A percentile compares a stretch with the other conserved stretches of the same genome.
phyloP scores from a whole-genome alignment of 179 eudicot genomes.

The Drosera spatulata region DNA sequence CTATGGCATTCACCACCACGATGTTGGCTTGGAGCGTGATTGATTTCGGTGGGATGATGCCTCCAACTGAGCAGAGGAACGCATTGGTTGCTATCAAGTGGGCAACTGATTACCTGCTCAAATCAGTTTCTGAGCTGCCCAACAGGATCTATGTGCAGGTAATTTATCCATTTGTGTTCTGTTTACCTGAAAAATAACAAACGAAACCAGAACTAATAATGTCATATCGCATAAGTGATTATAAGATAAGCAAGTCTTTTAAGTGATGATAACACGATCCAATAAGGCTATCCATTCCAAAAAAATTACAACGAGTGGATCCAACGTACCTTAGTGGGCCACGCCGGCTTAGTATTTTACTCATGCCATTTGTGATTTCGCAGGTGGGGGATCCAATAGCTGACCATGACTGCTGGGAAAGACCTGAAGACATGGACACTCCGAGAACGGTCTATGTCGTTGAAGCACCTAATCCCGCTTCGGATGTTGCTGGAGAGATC shows the following conservation, averaged over 20 bases:
- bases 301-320: no score
- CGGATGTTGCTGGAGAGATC: slow-evolving; percentile 90
- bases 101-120: slow-evolving; percentile 72
- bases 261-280: no score
- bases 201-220: no score
- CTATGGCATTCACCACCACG: slow-evolving; percentile 83
- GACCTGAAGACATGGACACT: no score
- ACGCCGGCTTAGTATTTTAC: no score
- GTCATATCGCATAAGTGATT: no score
- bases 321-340: no score
- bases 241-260: no score
- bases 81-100: slow-evolving; percentile 57
- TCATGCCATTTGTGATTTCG: no score
- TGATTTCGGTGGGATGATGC: slow-evolving; percentile 66
- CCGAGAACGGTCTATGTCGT: no score
- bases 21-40: slow-evolving; percentile 85
- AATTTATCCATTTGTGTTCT: not conserved
- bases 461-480: slow-evolving; percentile 78
- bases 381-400: slow-evolving; percentile 81
- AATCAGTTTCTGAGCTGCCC: slow-evolving; percentile 56
- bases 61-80: slow-evolving; percentile 36
- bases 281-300: no score
- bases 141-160: slow-evolving; percentile 84
- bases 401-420: slow-evolving; percentile 48
- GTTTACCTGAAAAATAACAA: no score